Evolutionary conservation across 1,284 basidiomycete genomes (phyloP), one percentile per base, ranked within the genome.

Genomic region (Grifola frondosa): DNA sequence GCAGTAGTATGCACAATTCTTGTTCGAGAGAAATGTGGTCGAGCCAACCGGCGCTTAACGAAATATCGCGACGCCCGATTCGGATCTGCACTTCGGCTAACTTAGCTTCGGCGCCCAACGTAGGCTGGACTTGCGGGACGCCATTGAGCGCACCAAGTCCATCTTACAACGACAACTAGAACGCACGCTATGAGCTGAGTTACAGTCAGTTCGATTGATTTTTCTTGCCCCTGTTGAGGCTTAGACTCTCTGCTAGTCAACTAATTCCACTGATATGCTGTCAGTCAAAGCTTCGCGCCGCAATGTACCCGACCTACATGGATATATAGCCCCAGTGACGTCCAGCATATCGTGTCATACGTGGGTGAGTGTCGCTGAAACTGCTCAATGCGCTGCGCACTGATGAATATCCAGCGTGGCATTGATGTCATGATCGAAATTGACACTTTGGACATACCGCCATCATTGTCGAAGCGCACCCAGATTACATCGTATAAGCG

Each of bases 191-290:
- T 94, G 91, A 84, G 84, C 48, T 82, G 80, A 77, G 86, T 88
- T 52, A 97, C 96, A 72, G 81, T 90, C 40, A 60, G 70, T 10
- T 30, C 19, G 22, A 22, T 33, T 22, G 21, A 25, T 13, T 13
- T 28, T 12, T 13, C 11, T 16, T 28, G n/a, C 29, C 8, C 2
- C 15, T 6, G 15, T 23, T 24, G 11, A 44, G n/a, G n/a, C 51
- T 49, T 32, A 37, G 40, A 39, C 31, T 17, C 19, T 19, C 34
- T 32, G 35, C 26, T 84, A 77, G 72, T 87, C 46, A 87, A 80
- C 60, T 76, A 77, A 21, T 81, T 91, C 65, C 88, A 91, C 61
- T 90, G 87, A 88, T 88, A 92, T 58, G 74, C 88, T 38, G 84
- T 85, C 61, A 78, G 77, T 52, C 81, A 86, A 61, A 83, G 81